These are phyloP conservation scores for Naganishia sp. DNA, from an alignment of 1,284 basidiomycete species.

Conservation along the genomic window DNA sequence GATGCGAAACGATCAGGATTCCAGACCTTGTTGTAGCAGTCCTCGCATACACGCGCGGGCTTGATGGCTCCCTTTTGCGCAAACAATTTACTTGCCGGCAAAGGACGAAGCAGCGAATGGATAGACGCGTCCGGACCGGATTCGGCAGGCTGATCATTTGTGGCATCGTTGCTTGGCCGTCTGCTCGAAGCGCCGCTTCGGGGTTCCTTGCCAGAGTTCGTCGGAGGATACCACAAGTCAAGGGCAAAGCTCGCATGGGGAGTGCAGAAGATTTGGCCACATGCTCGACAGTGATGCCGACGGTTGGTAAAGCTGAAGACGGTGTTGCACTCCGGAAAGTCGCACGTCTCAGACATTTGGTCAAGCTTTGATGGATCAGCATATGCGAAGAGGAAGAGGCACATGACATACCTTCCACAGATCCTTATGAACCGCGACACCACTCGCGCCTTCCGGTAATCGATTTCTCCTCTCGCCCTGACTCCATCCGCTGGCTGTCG, in stretches of 20 bases:
- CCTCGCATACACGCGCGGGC: slow-evolving; percentile 22
- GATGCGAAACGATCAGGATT: slow-evolving; percentile 14
- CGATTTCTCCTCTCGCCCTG: slow-evolving; percentile 9
- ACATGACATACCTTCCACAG: slow-evolving; percentile 28
- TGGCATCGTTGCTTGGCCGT: slow-evolving; percentile 2
- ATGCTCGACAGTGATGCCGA: slow-evolving; percentile 31
- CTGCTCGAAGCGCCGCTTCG: slow-evolving; percentile 9
- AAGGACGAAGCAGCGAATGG: background rate
- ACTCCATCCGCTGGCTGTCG: slow-evolving; percentile 12
- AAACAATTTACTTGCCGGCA: background rate
- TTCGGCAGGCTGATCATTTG: background rate
- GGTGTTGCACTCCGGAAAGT: slow-evolving; percentile 18
- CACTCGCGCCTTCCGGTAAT: slow-evolving; percentile 18
- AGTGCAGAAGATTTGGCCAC: slow-evolving; percentile 32
- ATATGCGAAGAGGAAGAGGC: background rate
- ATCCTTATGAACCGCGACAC: slow-evolving; percentile 26
- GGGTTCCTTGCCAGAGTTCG: slow-evolving; percentile 6
- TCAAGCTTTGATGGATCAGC: slow-evolving; percentile 21
- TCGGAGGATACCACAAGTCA: slow-evolving; percentile 27
- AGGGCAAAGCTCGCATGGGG: slow-evolving; percentile 24
- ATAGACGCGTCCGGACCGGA: background rate
- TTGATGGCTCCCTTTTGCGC: slow-evolving; percentile 13
- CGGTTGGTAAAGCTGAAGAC: slow-evolving; percentile 28
- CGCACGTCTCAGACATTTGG: slow-evolving; percentile 29
- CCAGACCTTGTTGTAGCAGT: slow-evolving; percentile 26